phyloP scores from a whole-genome alignment of 2,329 filamentous ascomycete species.

The Alternaria sp. region DNA sequence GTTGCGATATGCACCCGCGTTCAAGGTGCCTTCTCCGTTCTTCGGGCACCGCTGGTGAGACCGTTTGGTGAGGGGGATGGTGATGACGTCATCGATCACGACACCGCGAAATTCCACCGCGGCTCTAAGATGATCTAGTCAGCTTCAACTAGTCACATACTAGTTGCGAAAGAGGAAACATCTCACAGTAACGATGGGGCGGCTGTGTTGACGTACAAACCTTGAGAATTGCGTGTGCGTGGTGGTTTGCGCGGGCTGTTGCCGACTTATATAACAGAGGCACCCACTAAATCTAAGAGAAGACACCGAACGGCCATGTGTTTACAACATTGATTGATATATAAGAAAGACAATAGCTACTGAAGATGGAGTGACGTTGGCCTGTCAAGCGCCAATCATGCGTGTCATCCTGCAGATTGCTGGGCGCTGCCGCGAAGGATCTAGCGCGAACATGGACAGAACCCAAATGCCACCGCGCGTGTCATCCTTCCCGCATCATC shows the following conservation, averaged over 20 bases:
- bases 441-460: constrained; percentile 2
- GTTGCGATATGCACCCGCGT: neutral
- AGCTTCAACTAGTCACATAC: rapidly evolving
- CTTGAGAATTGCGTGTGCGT: neutral
- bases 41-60: neutral
- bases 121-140: neutral
- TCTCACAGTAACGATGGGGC: neutral
- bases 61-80: neutral
- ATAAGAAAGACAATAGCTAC: neutral
- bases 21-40: neutral
- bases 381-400: neutral
- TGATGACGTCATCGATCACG: neutral
- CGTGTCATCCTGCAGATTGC: neutral
- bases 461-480: neutral
- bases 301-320: rapidly evolving
- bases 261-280: neutral
- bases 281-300: rapidly evolving
- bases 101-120: too few species aligned
- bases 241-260: neutral
- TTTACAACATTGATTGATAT: neutral
- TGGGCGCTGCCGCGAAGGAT: neutral
- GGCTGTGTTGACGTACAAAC: neutral
- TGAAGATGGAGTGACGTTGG: neutral
- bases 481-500: neutral
- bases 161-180: neutral